Evolutionary conservation across 176 grass and related monocot species (phyloP).

Genomic region (Secale cereale): DNA sequence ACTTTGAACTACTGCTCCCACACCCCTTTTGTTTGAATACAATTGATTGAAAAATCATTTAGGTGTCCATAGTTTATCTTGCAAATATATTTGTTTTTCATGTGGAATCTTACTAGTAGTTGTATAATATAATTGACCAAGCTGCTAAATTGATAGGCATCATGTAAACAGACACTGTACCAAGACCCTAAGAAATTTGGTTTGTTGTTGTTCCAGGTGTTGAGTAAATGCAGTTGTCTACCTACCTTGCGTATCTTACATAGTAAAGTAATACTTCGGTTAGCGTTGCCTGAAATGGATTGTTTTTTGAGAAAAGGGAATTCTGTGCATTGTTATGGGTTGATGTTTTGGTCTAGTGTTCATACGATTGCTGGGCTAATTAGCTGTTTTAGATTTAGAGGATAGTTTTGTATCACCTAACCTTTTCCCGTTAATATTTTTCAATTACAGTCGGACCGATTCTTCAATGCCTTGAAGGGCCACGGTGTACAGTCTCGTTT

Average conservation of each 20-base stretch:
- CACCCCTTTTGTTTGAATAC: slow-evolving; percentile 10
- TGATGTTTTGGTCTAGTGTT: background rate
- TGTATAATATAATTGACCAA: background rate
- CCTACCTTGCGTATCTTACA: background rate
- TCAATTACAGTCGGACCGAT: slow-evolving; percentile 83
- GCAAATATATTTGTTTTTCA: background rate
- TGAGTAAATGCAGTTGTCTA: background rate
- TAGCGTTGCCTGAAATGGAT: background rate
- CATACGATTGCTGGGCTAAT: background rate
- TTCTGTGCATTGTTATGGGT: background rate
- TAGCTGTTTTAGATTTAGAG: background rate
- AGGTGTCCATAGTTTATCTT: slow-evolving; percentile 3
- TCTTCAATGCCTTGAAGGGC: slow-evolving; percentile 99
- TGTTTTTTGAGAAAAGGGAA: background rate
- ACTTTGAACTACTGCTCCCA: slow-evolving; percentile 6
- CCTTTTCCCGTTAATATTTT: background rate
- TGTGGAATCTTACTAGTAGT: background rate
- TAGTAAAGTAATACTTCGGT: background rate
- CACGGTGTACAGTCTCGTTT: slow-evolving; percentile 86
- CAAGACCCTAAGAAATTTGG: background rate
- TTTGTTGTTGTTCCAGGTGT: background rate
- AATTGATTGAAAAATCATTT: background rate
- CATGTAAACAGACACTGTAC: background rate
- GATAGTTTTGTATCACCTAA: slow-evolving; percentile 7
- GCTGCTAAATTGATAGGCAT: background rate